A percentile compares a stretch with the other conserved stretches of the same genome.
Evolutionary conservation across 2,329 filamentous ascomycete genomes (phyloP).

Genomic region (Diaporthe ampelina): DNA sequence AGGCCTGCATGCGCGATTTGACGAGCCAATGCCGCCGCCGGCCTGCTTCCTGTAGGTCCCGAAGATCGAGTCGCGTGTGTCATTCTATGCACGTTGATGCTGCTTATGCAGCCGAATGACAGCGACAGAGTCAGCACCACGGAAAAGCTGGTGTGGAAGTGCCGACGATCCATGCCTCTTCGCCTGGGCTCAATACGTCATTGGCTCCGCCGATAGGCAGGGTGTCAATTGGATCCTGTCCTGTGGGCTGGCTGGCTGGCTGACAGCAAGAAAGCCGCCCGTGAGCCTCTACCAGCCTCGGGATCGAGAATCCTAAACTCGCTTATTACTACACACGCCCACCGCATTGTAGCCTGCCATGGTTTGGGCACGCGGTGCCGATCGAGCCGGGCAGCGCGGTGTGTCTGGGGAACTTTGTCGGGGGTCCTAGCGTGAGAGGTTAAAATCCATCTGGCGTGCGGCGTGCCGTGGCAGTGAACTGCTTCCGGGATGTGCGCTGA

Average conservation of each 20-base stretch:
- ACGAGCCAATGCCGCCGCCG: constrained; percentile 10
- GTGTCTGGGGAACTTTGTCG: constrained; percentile 25
- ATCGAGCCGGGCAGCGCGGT: constrained; percentile 27
- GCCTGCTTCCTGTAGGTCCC: constrained; percentile 23
- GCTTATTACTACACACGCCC: constrained; percentile 8
- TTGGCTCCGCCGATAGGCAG: constrained; percentile 33
- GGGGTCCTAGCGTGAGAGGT: constrained; percentile 25
- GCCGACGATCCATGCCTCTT: constrained; percentile 30
- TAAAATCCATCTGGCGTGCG: constrained; percentile 4
- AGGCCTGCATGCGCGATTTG: constrained; percentile 31
- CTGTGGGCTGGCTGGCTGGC: constrained; percentile 1
- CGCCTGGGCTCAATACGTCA: constrained; percentile 31
- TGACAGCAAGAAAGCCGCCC: constrained; percentile 7
- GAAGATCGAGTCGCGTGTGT: constrained; percentile 24
- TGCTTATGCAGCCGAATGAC: constrained; percentile 30
- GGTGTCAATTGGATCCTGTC: constrained; percentile 26
- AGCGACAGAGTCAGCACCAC: constrained; percentile 24
- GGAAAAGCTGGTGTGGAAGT: constrained; percentile 14
- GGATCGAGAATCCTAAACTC: constrained; percentile 4
- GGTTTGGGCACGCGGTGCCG: constrained; percentile 14
- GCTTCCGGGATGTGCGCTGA: constrained; percentile 28
- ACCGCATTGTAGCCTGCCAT: background rate
- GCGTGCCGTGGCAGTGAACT: constrained; percentile 13
- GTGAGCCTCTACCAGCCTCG: constrained; percentile 16
- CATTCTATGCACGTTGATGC: constrained; percentile 30